Evolutionary conservation across 176 grass and related monocot species (phyloP).

Genomic region (Thalia dealbata): DNA sequence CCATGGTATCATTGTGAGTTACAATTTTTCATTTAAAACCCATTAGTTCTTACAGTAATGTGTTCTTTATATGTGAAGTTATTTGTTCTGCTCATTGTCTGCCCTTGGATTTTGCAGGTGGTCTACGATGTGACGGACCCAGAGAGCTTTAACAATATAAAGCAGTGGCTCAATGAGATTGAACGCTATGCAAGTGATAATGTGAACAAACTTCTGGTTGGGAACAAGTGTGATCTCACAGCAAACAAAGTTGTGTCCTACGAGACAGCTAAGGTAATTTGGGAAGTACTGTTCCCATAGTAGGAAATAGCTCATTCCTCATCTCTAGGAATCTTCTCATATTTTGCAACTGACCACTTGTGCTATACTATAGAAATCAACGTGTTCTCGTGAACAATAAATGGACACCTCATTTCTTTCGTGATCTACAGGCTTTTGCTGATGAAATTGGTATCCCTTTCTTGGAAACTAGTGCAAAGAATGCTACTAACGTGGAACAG

Average conservation of each 20-base stretch:
- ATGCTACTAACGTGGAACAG: constrained; percentile 68
- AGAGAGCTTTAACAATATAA: constrained; percentile 70
- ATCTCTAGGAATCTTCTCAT: neutral
- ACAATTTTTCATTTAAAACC: neutral
- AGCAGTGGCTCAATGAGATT: constrained; percentile 69
- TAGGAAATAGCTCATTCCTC: neutral
- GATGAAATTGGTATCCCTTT: constrained; percentile 71
- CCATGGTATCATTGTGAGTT: constrained; percentile 73
- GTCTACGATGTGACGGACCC: constrained; percentile 75
- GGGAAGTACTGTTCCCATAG: neutral
- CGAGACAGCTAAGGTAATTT: constrained; percentile 49
- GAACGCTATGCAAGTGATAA: constrained; percentile 64
- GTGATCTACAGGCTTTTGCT: constrained; percentile 35
- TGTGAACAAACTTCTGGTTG: constrained; percentile 71
- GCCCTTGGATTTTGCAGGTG: constrained; percentile 23
- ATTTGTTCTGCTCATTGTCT: too few relatives aligned
- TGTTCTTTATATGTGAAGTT: neutral
- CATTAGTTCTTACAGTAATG: neutral
- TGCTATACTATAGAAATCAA: neutral
- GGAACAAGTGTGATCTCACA: constrained; percentile 52
- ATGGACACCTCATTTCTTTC: neutral
- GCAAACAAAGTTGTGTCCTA: constrained; percentile 51
- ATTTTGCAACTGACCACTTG: neutral
- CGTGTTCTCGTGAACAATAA: neutral
- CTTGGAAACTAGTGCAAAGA: constrained; percentile 66